Evolutionary conservation across 2,329 filamentous ascomycete genomes (phyloP).

Genomic region (Zasmidium cellare): DNA sequence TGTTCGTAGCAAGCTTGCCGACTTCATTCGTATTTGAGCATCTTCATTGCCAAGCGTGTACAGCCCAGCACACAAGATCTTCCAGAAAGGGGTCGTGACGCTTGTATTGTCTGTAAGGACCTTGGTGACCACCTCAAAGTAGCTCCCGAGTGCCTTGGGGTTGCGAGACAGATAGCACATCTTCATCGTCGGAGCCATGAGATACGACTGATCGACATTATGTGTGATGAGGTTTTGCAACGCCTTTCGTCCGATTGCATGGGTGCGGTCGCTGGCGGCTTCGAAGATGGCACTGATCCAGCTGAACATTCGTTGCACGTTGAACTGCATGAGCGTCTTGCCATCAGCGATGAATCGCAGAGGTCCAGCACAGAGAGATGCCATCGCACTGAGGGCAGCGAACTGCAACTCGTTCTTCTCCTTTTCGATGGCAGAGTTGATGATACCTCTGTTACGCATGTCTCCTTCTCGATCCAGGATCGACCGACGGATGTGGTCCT

Average conservation of each 20-base stretch:
- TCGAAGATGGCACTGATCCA: conserved; percentile 97
- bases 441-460: conserved; percentile 70
- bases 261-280: conserved; percentile 86
- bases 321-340: conserved; percentile 83
- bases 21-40: conserved; percentile 84
- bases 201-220: conserved; percentile 83
- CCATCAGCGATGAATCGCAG: conserved; percentile 87
- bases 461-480: conserved; percentile 76
- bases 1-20: conserved; percentile 74
- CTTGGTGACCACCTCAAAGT: conserved; percentile 88
- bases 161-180: conserved; percentile 77
- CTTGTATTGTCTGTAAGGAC: conserved; percentile 80
- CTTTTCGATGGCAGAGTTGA: conserved; percentile 91
- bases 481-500: conserved; percentile 84
- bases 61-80: conserved; percentile 79
- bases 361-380: conserved; percentile 78
- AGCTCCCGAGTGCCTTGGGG: conserved; percentile 86
- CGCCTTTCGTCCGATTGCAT: conserved; percentile 83
- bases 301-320: conserved; percentile 85
- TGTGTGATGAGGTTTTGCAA: conserved; percentile 79
- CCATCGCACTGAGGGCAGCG: conserved; percentile 93
- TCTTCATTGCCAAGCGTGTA: conserved; percentile 93
- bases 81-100: conserved; percentile 86
- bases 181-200: conserved; percentile 86
- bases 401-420: conserved; percentile 91